Evolutionary conservation across 148 eudicot genomes (phyloP).

Genomic region (Euryodendron excelsum): DNA sequence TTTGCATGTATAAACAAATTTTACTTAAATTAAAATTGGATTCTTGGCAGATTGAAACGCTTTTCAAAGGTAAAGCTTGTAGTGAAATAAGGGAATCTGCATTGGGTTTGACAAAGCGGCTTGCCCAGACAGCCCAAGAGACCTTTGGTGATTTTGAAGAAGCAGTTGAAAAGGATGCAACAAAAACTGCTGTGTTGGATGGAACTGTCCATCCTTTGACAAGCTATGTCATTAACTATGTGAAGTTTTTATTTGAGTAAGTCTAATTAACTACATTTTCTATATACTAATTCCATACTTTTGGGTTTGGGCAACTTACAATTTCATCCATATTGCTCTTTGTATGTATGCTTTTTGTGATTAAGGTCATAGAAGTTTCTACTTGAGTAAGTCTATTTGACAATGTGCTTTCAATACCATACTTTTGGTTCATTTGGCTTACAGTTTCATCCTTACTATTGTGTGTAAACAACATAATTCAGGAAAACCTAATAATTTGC

Average conservation of each 20-base stretch:
- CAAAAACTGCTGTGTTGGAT: conserved; percentile 85
- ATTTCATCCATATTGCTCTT: background rate
- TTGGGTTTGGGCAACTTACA: background rate
- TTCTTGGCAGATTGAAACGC: conserved; percentile 66
- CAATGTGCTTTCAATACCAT: background rate
- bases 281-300: background rate
- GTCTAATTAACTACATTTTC: conserved; percentile 17
- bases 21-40: background rate
- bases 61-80: conserved; percentile 85
- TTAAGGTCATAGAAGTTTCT: conserved; percentile 5
- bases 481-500: too few relatives aligned
- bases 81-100: conserved; percentile 84
- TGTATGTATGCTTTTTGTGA: background rate
- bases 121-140: conserved; percentile 91
- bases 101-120: conserved; percentile 84
- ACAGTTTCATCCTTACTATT: too few relatives aligned
- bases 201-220: conserved; percentile 99
- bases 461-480: too few relatives aligned
- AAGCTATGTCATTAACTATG: conserved; percentile 96
- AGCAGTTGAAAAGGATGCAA: conserved; percentile 97
- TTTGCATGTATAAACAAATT: background rate
- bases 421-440: too few relatives aligned
- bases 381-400: background rate
- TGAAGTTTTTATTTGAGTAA: conserved; percentile 95
- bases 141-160: conserved; percentile 98